Conservation (phyloP, 2,329 filamentous ascomycete genomes). For the Lachnellula willkommii region DNA sequence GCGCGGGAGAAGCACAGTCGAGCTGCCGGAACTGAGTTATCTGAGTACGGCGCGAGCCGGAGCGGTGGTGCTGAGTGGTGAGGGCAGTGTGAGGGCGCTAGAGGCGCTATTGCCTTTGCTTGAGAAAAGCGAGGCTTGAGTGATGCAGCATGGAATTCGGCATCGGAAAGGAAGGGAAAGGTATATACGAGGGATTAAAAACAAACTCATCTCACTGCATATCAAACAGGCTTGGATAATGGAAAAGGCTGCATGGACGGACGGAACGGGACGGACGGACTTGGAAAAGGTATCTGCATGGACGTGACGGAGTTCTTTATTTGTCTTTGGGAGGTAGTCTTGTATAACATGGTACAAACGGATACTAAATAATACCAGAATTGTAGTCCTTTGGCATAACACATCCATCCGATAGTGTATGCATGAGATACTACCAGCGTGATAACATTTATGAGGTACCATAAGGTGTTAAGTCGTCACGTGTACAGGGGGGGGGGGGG, state of each 20-base stretch:
- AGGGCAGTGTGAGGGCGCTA: slow-evolving; percentile 69
- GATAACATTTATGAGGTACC: no score
- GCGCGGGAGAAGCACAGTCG: not conserved
- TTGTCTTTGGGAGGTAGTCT: not conserved
- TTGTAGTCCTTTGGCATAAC: no score
- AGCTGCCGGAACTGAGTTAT: slow-evolving; percentile 73
- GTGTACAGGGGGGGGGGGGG: no score
- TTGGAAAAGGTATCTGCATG: not conserved
- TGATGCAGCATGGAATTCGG: not conserved
- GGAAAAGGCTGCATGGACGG: not conserved
- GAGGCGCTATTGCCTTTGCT: slow-evolving; percentile 53
- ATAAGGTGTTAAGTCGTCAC: no score
- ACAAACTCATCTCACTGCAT: not conserved
- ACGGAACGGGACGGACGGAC: not conserved
- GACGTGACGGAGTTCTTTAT: not conserved
- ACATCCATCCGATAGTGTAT: no score
- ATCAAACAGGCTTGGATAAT: not conserved
- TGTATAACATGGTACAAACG: no score
- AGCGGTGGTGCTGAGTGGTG: slow-evolving; percentile 76
- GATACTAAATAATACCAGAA: no score
- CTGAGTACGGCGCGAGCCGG: slow-evolving; percentile 83
- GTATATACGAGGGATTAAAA: not conserved
- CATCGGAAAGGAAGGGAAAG: not conserved
- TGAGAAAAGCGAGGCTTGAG: slow-evolving; percentile 10
- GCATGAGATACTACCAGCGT: no score